These are phyloP conservation scores for Globomyces pollinis-pini DNA, from an alignment of 192 early-diverging fungal species.

Conservation along the genomic window DNA sequence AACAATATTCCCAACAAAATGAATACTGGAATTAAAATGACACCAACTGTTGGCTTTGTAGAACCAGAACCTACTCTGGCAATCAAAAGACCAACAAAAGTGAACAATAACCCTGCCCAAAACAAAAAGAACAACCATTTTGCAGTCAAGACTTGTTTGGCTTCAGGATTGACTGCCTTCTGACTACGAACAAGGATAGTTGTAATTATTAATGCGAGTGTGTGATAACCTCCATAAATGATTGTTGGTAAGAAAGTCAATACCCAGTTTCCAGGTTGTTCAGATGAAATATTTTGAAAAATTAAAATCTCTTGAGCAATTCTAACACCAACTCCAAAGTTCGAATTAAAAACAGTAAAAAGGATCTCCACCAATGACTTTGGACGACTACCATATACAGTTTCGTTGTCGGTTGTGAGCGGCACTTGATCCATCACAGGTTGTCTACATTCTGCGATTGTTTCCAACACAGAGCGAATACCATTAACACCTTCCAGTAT, in stretches of 20 bases:
- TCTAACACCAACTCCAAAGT: constrained; percentile 61
- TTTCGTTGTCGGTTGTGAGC: background rate
- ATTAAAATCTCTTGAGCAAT: constrained; percentile 61
- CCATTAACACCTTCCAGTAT: constrained; percentile 67
- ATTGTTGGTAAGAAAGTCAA: background rate
- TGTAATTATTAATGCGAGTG: background rate
- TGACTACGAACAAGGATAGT: background rate
- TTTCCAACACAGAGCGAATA: constrained; percentile 22
- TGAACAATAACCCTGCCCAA: constrained; percentile 25
- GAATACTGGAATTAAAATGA: constrained; percentile 47
- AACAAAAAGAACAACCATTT: constrained; percentile 19
- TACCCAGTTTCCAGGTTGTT: background rate
- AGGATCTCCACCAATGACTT: constrained; percentile 17
- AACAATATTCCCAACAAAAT: constrained; percentile 34
- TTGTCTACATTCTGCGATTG: constrained; percentile 17
- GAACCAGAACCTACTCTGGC: constrained; percentile 15
- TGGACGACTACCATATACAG: background rate
- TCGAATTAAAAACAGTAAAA: constrained; percentile 25
- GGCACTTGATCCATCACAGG: constrained; percentile 16
- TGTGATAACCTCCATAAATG: background rate
- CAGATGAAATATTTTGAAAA: constrained; percentile 14
- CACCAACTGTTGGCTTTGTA: constrained; percentile 25
- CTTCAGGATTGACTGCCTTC: background rate
- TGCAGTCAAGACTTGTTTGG: background rate
- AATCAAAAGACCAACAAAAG: constrained; percentile 34